A percentile compares a stretch with the other conserved stretches of the same genome.
Conservation (phyloP, 495 filamentous ascomycete genomes). For the Friedmanniomyces endolithicus region DNA sequence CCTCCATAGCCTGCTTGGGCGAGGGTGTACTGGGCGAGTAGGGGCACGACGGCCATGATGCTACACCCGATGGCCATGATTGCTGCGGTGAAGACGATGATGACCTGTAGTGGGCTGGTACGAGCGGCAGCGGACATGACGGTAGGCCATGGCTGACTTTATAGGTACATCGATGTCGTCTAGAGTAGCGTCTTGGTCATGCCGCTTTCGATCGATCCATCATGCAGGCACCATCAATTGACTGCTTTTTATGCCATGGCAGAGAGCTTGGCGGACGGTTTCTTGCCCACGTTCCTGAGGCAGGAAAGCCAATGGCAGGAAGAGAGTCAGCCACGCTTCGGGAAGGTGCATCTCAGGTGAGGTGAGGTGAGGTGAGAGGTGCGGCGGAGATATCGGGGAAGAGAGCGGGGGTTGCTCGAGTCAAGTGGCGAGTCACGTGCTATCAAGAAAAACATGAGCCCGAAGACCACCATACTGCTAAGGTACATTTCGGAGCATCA, state of each 20-base stretch:
- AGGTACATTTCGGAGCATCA: not conserved
- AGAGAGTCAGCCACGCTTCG: not conserved
- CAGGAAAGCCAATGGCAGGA: not conserved
- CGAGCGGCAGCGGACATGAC: not conserved
- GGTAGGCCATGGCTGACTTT: not conserved
- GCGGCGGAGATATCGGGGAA: not conserved
- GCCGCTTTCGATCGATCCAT: no score
- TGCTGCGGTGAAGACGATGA: not conserved
- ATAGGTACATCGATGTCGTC: not conserved
- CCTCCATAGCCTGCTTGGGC: constrained; percentile 4
- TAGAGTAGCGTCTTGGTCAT: no score
- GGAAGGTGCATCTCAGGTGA: no score
- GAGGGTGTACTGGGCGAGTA: constrained; percentile 12
- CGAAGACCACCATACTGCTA: no score
- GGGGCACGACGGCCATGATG: constrained; percentile 6
- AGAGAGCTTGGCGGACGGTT: no score
- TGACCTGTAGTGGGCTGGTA: not conserved
- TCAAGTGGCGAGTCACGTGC: not conserved
- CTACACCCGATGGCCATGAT: not conserved
- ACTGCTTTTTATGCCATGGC: not conserved
- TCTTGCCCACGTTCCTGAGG: no score
- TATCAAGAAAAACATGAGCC: not conserved
- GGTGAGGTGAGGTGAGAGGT: no score
- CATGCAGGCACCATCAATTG: no score
- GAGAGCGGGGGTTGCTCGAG: not conserved